Evolutionary conservation across 2,329 filamentous ascomycete species (phyloP).

Genomic region (Arthrobotrys pseudoclavata): DNA sequence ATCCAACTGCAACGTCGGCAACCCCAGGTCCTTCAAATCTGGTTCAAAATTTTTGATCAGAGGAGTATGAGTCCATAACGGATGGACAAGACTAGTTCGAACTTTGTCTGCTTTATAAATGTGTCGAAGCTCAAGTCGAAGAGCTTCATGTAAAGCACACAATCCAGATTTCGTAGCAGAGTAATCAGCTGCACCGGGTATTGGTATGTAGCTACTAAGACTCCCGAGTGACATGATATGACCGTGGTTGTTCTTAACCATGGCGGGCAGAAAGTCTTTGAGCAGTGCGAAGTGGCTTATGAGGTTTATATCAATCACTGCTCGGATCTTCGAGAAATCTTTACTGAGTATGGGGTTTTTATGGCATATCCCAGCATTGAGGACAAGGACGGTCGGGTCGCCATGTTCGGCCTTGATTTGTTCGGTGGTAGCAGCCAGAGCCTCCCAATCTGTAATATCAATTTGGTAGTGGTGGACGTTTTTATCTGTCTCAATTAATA

Average conservation of each 20-base stretch:
- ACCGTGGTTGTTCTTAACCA: conserved; percentile 76
- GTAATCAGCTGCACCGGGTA: conserved; percentile 77
- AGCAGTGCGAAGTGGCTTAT: conserved; percentile 6
- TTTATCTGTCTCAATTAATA: background rate
- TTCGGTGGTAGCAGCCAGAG: background rate
- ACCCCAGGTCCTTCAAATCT: background rate
- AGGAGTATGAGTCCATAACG: conserved; percentile 73
- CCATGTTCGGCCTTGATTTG: background rate
- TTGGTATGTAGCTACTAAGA: conserved; percentile 73
- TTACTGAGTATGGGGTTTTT: background rate
- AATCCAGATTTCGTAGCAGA: conserved; percentile 76
- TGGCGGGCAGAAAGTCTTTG: conserved; percentile 73
- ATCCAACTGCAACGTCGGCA: background rate
- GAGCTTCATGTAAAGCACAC: conserved; percentile 76
- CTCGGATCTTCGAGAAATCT: background rate
- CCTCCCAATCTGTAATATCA: background rate
- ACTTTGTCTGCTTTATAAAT: conserved; percentile 75
- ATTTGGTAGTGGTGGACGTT: background rate
- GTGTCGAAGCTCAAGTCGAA: conserved; percentile 72
- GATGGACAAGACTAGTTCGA: conserved; percentile 75
- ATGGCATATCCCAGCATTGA: background rate
- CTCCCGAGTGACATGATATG: conserved; percentile 79
- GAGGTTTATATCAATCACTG: background rate
- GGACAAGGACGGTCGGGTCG: background rate
- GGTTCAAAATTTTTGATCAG: conserved; percentile 11